A percentile compares a stretch with the other conserved stretches of the same genome.
These are phyloP conservation scores for Eucalyptus cladocalyx DNA, from an alignment of 345 rosid genomes.

Conservation along the genomic window DNA sequence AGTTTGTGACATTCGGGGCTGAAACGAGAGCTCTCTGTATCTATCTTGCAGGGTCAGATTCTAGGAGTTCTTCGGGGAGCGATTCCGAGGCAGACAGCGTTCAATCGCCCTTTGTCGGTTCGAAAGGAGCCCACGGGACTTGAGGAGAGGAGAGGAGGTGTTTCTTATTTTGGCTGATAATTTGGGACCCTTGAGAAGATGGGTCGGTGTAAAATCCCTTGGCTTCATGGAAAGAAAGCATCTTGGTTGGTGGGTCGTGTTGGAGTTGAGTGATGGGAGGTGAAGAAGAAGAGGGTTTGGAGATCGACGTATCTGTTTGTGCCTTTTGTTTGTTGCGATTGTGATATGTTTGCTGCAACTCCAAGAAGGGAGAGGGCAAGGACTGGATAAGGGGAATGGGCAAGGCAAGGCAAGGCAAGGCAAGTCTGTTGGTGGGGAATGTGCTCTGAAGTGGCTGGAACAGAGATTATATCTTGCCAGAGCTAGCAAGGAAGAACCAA, in stretches of 20 bases:
- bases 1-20: background rate
- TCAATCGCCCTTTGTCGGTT: constrained; percentile 14
- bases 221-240: background rate
- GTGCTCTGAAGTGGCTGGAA: background rate
- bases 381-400: background rate
- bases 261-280: background rate
- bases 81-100: constrained; percentile 24
- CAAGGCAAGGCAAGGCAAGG: background rate
- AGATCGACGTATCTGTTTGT: background rate
- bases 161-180: background rate
- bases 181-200: background rate
- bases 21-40: background rate
- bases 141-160: background rate
- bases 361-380: background rate
- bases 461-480: background rate
- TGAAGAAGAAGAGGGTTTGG: background rate
- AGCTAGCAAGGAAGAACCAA: background rate
- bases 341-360: background rate
- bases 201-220: background rate
- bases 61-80: constrained; percentile 26
- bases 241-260: background rate
- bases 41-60: constrained; percentile 15
- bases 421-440: background rate
- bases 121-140: constrained; percentile 9
- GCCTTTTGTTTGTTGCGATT: background rate